phyloP scores from a whole-genome alignment of 805 yeast species.

The Ogataea nonfermentans region DNA sequence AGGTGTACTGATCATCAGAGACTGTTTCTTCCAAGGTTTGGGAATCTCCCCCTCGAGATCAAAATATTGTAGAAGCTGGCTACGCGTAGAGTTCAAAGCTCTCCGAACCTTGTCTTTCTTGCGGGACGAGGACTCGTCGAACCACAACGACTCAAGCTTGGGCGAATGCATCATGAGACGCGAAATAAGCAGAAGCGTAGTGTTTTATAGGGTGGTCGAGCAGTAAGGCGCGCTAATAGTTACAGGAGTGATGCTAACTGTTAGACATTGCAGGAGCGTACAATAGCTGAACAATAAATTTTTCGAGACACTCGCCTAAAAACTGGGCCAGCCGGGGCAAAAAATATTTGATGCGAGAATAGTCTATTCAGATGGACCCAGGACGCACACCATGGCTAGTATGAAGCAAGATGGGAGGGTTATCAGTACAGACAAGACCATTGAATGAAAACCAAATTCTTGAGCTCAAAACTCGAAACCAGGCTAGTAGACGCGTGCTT shows the following conservation, averaged over 20 bases:
- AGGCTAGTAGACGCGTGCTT: conserved; percentile 6
- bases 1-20: conserved; percentile 32
- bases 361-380: no score
- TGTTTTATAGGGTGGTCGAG: conserved; percentile 3
- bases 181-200: not conserved
- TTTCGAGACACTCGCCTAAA: conserved; percentile 1
- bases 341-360: no score
- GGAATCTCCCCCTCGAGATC: conserved; percentile 17
- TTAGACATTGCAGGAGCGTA: conserved; percentile 2
- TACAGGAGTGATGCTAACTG: conserved; percentile 2
- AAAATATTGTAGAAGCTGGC: conserved; percentile 20
- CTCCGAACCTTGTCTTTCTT: conserved; percentile 11
- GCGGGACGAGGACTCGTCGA: conserved; percentile 19
- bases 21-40: conserved; percentile 9
- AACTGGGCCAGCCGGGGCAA: not conserved
- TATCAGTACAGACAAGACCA: no score
- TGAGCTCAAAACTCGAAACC: no score
- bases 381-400: no score
- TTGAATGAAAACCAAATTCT: no score
- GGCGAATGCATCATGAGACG: conserved; percentile 20
- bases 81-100: conserved; percentile 13
- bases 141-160: conserved; percentile 25
- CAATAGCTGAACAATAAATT: conserved; percentile 8
- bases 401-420: no score
- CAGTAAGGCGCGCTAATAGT: conserved; percentile 4